These are phyloP conservation scores for Hortaea werneckii DNA, from an alignment of 2,329 filamentous ascomycete genomes.

Conservation along the genomic window DNA sequence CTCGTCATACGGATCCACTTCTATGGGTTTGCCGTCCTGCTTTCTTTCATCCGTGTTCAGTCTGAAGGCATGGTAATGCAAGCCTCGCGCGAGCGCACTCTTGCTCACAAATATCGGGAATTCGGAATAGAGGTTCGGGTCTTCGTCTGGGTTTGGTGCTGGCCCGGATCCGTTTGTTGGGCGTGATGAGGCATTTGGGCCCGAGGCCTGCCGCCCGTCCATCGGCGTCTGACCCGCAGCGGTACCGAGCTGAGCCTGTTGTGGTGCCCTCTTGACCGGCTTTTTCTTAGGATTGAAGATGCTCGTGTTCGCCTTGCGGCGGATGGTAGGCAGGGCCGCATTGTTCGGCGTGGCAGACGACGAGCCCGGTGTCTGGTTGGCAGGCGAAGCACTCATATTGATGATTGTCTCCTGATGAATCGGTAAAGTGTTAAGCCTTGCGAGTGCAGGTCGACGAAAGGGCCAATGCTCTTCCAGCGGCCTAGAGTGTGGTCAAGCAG, in stretches of 20 bases:
- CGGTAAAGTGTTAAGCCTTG: no score
- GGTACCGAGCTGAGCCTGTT: conserved; percentile 1
- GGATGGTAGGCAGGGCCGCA: conserved; percentile 19
- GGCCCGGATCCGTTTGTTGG: not conserved
- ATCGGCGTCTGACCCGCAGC: conserved; percentile 3
- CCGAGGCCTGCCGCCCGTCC: conserved; percentile 1
- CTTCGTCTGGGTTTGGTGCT: conserved; percentile 9
- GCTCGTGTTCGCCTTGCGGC: conserved; percentile 24
- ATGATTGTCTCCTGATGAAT: no score
- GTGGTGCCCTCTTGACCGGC: conserved; percentile 21
- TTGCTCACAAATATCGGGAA: conserved; percentile 76
- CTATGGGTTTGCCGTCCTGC: conserved; percentile 14
- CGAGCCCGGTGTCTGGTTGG: conserved; percentile 9
- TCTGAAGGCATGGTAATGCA: conserved; percentile 81
- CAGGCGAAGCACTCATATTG: conserved; percentile 27
- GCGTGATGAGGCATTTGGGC: conserved; percentile 2
- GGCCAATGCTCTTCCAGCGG: no score
- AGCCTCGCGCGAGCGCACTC: conserved; percentile 62
- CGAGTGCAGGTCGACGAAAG: no score
- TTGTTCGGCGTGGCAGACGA: not conserved
- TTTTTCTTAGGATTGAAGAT: conserved; percentile 23
- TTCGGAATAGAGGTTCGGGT: conserved; percentile 32
- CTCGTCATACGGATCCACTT: conserved; percentile 60
- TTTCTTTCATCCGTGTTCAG: conserved; percentile 46
- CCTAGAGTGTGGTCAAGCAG: no score